These are phyloP conservation scores for Fusarium succisae DNA, from an alignment of 2,329 filamentous ascomycete species.

Conservation along the genomic window DNA sequence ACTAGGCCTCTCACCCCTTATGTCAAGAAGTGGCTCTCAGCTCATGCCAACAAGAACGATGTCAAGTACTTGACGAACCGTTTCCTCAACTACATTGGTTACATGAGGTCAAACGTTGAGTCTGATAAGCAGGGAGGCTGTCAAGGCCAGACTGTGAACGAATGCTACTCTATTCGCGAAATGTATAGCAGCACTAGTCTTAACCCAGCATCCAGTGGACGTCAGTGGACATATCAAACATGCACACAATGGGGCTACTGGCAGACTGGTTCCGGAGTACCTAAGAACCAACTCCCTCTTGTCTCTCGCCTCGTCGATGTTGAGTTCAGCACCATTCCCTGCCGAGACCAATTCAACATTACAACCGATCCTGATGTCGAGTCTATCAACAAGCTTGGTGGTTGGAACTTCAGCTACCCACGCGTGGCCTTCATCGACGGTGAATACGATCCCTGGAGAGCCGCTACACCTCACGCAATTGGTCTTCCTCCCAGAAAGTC, in stretches of 20 bases:
- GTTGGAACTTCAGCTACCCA: conserved; percentile 75
- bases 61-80: conserved; percentile 50
- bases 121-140: conserved; percentile 36
- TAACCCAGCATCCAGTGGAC: conserved; percentile 32
- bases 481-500: conserved; percentile 65
- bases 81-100: conserved; percentile 64
- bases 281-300: conserved; percentile 70
- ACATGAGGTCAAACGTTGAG: conserved; percentile 49
- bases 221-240: conserved; percentile 63
- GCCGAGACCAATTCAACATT: conserved; percentile 76
- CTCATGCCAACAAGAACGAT: conserved; percentile 54
- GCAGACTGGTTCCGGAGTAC: conserved; percentile 76
- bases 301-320: conserved; percentile 76
- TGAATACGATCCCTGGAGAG: conserved; percentile 81
- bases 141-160: conserved; percentile 34
- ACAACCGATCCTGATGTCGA: conserved; percentile 68
- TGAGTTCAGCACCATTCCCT: conserved; percentile 69
- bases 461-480: conserved; percentile 76
- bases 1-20: conserved; percentile 48
- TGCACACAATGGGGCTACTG: conserved; percentile 81
- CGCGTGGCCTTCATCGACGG: conserved; percentile 82
- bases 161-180: conserved; percentile 47
- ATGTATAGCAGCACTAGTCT: conserved; percentile 34
- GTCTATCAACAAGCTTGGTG: conserved; percentile 80
- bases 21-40: conserved; percentile 52